A percentile compares a stretch with the other conserved stretches of the same genome.
Conservation (phyloP, 2,329 filamentous ascomycete species). For the Beauveria caledonica region DNA sequence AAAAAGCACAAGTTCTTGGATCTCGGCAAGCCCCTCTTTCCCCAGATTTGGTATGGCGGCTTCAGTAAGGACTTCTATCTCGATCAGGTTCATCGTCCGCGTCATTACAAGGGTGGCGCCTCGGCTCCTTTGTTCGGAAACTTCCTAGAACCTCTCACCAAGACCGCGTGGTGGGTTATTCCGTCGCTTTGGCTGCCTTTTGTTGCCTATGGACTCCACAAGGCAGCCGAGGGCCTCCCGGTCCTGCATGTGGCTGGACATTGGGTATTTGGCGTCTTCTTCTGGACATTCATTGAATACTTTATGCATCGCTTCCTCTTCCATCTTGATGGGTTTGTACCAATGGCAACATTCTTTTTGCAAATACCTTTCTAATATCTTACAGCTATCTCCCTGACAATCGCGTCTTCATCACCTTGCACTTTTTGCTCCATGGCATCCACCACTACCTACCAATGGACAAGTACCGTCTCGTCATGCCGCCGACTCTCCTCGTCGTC, state of each 20-base stretch:
- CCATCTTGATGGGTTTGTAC: constrained; percentile 78
- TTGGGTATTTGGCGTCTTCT: constrained; percentile 60
- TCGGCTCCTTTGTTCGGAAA: constrained; percentile 95
- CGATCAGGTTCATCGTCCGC: constrained; percentile 88
- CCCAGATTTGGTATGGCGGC: constrained; percentile 79
- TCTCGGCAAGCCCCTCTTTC: constrained; percentile 71
- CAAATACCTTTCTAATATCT: constrained; percentile 20
- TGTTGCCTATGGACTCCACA: constrained; percentile 61
- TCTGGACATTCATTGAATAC: constrained; percentile 93
- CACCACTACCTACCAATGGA: constrained; percentile 99
- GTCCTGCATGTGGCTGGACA: constrained; percentile 44
- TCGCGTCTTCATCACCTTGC: constrained; percentile 71
- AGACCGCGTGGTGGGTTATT: constrained; percentile 90
- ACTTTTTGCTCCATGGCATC: constrained; percentile 93
- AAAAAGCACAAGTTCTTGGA: constrained; percentile 92
- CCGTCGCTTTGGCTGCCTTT: constrained; percentile 79
- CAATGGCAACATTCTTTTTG: not conserved
- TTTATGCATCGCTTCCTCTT: constrained; percentile 83
- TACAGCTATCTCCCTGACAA: constrained; percentile 81
- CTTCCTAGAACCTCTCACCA: constrained; percentile 93
- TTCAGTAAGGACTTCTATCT: constrained; percentile 97
- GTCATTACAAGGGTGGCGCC: constrained; percentile 88
- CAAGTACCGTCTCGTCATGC: constrained; percentile 94
- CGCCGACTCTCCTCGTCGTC: constrained; percentile 74
- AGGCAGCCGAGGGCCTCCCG: constrained; percentile 55